Conservation (phyloP, 805 yeast species). For the Lipomyces lipofer region DNA sequence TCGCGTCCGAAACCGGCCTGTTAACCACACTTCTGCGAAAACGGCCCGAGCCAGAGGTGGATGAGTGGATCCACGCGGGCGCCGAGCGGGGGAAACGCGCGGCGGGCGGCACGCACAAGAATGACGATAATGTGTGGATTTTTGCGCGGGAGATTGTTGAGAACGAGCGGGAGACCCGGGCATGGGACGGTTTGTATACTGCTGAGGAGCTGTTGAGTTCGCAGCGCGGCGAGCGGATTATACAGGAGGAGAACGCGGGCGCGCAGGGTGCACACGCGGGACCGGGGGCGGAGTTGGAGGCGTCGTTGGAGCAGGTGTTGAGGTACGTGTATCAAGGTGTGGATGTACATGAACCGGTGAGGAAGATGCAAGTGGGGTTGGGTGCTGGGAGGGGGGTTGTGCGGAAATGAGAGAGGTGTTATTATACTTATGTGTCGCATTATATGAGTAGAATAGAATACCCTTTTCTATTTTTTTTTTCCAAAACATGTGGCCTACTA, state of each 20-base stretch:
- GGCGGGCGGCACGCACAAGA: not conserved
- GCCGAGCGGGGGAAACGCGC: conserved; percentile 35
- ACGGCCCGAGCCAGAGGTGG: conserved; percentile 87
- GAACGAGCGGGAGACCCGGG: conserved; percentile 54
- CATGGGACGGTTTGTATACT: conserved; percentile 62
- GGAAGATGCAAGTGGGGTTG: conserved; percentile 4
- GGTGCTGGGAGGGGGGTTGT: conserved; percentile 3
- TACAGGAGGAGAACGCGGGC: not conserved
- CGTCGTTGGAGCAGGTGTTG: conserved; percentile 22
- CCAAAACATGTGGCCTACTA: not conserved
- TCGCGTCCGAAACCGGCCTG: conserved; percentile 78
- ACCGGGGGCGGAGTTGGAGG: conserved; percentile 9
- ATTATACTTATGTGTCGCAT: no score
- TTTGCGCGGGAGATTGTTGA: conserved; percentile 65
- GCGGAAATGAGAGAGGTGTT: not conserved
- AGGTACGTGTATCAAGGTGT: conserved; percentile 29
- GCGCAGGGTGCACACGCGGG: not conserved
- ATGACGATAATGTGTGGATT: conserved; percentile 60
- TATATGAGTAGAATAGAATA: no score
- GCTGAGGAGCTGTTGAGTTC: conserved; percentile 46
- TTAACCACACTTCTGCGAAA: conserved; percentile 82
- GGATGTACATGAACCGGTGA: conserved; percentile 28
- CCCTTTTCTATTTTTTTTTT: conserved; percentile 9
- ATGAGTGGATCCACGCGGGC: conserved; percentile 70
- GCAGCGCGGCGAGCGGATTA: not conserved